phyloP scores from a whole-genome alignment of 148 eudicot genomes.

The Vaccinium macrocarpon region DNA sequence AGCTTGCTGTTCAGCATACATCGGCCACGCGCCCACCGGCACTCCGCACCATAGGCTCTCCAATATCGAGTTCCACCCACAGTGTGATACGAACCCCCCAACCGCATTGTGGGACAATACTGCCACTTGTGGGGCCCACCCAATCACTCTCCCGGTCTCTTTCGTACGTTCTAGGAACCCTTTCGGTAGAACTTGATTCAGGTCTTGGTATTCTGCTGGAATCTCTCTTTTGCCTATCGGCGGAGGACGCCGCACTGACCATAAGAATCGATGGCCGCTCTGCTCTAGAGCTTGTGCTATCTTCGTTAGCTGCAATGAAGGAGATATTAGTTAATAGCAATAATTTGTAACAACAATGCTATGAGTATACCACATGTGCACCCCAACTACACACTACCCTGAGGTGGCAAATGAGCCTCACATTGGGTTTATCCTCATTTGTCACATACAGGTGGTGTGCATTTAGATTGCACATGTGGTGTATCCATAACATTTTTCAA shows the following conservation, averaged over 20 bases:
- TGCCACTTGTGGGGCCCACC: constrained; percentile 38
- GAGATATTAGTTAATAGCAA: background rate
- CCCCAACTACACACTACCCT: no score
- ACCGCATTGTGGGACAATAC: constrained; percentile 23
- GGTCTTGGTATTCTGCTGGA: constrained; percentile 5
- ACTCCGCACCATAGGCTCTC: constrained; percentile 38
- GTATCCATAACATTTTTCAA: no score
- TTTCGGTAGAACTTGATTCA: constrained; percentile 24
- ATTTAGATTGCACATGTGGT: no score
- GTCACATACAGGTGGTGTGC: no score
- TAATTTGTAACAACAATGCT: no score
- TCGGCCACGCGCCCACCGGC: constrained; percentile 32
- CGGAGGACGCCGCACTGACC: constrained; percentile 27
- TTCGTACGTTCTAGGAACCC: constrained; percentile 34
- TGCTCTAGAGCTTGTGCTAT: constrained; percentile 35
- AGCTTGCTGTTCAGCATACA: constrained; percentile 32
- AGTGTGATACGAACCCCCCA: constrained; percentile 34
- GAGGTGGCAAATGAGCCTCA: no score
- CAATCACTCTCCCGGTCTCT: constrained; percentile 28
- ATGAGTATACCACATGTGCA: no score
- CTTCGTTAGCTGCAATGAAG: constrained; percentile 15
- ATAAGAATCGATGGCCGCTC: constrained; percentile 32
- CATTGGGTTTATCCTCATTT: no score
- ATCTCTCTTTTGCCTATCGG: background rate
- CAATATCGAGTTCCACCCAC: constrained; percentile 41